Conservation (phyloP, 2,329 filamentous ascomycete genomes). For the Pseudogymnoascus sp. region DNA sequence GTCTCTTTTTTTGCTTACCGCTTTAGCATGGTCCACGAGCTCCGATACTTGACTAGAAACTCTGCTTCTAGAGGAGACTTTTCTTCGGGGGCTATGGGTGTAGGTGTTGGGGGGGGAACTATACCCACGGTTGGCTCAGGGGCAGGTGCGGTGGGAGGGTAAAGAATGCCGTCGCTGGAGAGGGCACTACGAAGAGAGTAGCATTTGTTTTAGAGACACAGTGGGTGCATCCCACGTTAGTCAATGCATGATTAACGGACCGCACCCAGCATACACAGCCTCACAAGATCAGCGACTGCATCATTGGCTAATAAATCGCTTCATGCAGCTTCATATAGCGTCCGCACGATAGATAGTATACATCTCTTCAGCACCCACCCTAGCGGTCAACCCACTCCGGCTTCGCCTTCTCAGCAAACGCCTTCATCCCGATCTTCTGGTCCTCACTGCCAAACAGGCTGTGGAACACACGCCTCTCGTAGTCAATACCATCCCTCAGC, state of each 20-base stretch:
- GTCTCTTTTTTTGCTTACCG: too few relatives aligned
- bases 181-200: too few relatives aligned
- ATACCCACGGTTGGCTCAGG: too few relatives aligned
- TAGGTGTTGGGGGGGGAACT: too few relatives aligned
- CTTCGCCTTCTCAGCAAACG: slow-evolving; percentile 93
- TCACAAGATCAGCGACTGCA: background rate
- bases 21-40: too few relatives aligned
- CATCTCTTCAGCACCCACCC: background rate
- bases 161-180: too few relatives aligned
- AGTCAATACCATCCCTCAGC: slow-evolving; percentile 86
- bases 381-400: slow-evolving; percentile 81
- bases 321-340: background rate
- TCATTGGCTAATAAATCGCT: background rate
- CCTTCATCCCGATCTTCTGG: slow-evolving; percentile 95
- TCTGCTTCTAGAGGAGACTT: too few relatives aligned
- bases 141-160: too few relatives aligned
- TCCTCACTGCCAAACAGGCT: slow-evolving; percentile 87
- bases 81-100: too few relatives aligned
- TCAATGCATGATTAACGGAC: background rate
- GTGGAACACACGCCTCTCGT: slow-evolving; percentile 89
- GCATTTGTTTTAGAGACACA: too few relatives aligned
- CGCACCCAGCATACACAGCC: background rate
- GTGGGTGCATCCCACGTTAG: background rate
- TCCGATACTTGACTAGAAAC: too few relatives aligned
- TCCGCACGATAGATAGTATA: background rate